phyloP scores from a whole-genome alignment of 345 rosid species.

The Cochlearia excelsa region DNA sequence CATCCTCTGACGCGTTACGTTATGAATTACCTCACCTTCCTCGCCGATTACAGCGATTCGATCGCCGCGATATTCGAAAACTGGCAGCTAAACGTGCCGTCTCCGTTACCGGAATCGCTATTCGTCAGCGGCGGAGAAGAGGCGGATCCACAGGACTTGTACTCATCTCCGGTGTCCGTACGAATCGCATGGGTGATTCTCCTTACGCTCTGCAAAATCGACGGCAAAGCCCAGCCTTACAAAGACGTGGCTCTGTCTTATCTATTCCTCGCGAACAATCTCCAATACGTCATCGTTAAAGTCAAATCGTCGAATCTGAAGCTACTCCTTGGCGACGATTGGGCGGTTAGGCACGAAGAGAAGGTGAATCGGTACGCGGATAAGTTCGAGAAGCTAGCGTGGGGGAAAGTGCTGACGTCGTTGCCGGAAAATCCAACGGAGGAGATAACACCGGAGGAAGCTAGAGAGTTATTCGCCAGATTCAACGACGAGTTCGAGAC shows the following conservation, averaged over 20 bases:
- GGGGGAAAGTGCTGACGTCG: conserved; percentile 56
- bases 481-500: conserved; percentile 65
- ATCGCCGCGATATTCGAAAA: conserved; percentile 58
- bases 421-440: conserved; percentile 48
- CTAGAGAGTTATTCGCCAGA: conserved; percentile 37
- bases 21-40: conserved; percentile 70
- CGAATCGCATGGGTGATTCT: conserved; percentile 64
- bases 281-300: conserved; percentile 69
- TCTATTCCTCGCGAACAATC: conserved; percentile 79
- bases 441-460: conserved; percentile 38
- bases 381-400: conserved; percentile 73
- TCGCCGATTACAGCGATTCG: conserved; percentile 54
- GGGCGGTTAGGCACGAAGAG: conserved; percentile 58
- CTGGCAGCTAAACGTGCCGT: conserved; percentile 24
- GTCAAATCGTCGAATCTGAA: conserved; percentile 55
- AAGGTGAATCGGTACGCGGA: conserved; percentile 59
- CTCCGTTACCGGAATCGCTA: conserved; percentile 52
- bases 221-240: conserved; percentile 61
- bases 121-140: conserved; percentile 35
- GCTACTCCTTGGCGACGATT: conserved; percentile 70
- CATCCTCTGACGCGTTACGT: conserved; percentile 79
- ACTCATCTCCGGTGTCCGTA: conserved; percentile 31
- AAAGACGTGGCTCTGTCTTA: conserved; percentile 77
- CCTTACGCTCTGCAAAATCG: conserved; percentile 73
- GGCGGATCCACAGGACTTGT: conserved; percentile 21